Conservation (phyloP, 225 moss, liverwort and hornwort genomes). For the Pseudoscleropodium purum region DNA sequence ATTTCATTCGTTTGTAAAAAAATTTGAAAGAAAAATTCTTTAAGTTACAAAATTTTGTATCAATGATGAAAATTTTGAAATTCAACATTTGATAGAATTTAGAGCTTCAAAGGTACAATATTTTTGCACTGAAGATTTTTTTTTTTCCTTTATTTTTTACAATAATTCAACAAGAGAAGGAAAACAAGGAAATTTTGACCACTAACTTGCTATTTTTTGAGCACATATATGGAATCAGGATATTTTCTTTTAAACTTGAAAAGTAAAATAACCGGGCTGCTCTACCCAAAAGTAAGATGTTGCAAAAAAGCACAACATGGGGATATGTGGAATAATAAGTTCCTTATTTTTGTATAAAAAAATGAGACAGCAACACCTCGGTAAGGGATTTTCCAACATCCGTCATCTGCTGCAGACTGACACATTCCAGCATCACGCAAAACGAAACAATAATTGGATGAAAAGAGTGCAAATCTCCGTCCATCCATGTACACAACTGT, state of each 20-base stretch:
- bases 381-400: neutral
- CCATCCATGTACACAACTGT: too few relatives aligned
- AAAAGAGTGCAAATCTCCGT: neutral
- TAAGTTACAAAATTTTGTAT: too few relatives aligned
- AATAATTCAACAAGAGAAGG: neutral
- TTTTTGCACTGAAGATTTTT: neutral
- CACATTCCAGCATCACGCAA: neutral
- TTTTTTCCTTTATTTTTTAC: fast-evolving
- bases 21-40: too few relatives aligned
- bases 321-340: neutral
- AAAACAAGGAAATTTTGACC: neutral
- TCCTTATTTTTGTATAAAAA: too few relatives aligned
- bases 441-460: neutral
- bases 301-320: neutral
- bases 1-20: too few relatives aligned
- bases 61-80: neutral
- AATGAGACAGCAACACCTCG: neutral
- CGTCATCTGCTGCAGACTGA: neutral
- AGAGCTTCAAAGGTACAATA: neutral
- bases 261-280: too few relatives aligned
- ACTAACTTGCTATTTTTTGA: neutral
- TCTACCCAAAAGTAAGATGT: too few relatives aligned
- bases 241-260: too few relatives aligned
- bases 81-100: neutral
- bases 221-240: too few relatives aligned